phyloP scores from a whole-genome alignment of 2,329 filamentous ascomycete species.

The Phaeosphaeriaceae sp. region DNA sequence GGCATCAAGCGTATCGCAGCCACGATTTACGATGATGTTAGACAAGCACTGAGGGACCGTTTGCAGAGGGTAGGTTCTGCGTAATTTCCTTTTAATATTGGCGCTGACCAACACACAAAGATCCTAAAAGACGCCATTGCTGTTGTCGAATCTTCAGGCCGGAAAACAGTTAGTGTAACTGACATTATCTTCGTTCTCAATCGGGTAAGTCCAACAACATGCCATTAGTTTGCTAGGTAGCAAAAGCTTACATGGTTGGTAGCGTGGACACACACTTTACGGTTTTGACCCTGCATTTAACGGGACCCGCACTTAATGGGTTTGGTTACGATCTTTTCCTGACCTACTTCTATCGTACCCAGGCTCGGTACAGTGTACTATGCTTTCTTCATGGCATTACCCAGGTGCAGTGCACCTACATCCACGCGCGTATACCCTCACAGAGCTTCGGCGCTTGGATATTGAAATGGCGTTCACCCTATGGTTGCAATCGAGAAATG shows the following conservation, averaged over 20 bases:
- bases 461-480: too few relatives aligned
- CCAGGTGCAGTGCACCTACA: too few relatives aligned
- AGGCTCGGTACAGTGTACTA: too few relatives aligned
- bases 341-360: too few relatives aligned
- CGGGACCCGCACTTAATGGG: not conserved
- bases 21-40: constrained; percentile 67
- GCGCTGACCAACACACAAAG: constrained; percentile 14
- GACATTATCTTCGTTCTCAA: constrained; percentile 44
- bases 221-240: not conserved
- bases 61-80: constrained; percentile 47
- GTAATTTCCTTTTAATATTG: not conserved
- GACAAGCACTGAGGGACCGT: constrained; percentile 58
- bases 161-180: constrained; percentile 37
- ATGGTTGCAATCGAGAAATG: too few relatives aligned
- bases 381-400: too few relatives aligned
- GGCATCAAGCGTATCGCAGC: constrained; percentile 77
- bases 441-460: too few relatives aligned
- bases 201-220: constrained; percentile 25
- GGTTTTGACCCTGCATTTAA: constrained; percentile 30
- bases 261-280: constrained; percentile 33
- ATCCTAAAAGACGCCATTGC: constrained; percentile 32
- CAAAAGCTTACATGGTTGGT: constrained; percentile 1
- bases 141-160: constrained; percentile 32
- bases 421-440: too few relatives aligned
- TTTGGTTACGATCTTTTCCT: too few relatives aligned